phyloP scores from a whole-genome alignment of 2,329 filamentous ascomycete genomes.

The Ceratocystis variospora region DNA sequence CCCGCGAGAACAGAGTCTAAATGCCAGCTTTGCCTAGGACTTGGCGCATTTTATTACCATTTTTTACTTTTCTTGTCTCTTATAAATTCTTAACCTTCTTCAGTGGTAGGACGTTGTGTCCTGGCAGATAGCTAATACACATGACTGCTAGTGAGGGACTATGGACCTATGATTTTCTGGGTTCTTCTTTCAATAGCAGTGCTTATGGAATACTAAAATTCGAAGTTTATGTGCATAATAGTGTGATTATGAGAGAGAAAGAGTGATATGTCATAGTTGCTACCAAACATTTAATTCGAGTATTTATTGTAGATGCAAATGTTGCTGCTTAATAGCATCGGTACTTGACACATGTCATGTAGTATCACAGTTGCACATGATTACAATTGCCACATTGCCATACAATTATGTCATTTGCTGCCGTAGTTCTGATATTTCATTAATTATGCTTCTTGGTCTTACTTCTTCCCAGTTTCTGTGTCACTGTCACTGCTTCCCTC shows the following conservation, averaged over 20 bases:
- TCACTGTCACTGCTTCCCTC: not conserved
- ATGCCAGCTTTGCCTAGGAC: not conserved
- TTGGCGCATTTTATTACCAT: not conserved
- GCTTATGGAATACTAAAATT: not conserved
- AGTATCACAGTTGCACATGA: too few relatives aligned
- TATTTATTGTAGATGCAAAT: too few relatives aligned
- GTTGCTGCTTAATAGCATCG: too few relatives aligned
- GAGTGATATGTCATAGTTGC: too few relatives aligned
- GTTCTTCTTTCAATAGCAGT: not conserved
- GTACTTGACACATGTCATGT: too few relatives aligned
- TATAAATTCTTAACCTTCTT: not conserved
- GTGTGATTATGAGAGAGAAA: too few relatives aligned
- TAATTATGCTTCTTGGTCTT: not conserved
- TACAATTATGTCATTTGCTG: too few relatives aligned
- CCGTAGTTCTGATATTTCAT: too few relatives aligned
- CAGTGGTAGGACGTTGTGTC: not conserved
- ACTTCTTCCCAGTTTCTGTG: not conserved
- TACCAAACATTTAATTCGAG: too few relatives aligned
- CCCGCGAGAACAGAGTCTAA: not conserved
- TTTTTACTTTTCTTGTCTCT: not conserved
- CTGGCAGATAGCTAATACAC: not conserved
- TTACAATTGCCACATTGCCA: too few relatives aligned
- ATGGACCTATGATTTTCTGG: not conserved
- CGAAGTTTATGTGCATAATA: too few relatives aligned
- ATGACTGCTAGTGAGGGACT: not conserved